These are phyloP conservation scores for Danielia oregonensis DNA, from an alignment of 805 yeast species.

Conservation along the genomic window DNA sequence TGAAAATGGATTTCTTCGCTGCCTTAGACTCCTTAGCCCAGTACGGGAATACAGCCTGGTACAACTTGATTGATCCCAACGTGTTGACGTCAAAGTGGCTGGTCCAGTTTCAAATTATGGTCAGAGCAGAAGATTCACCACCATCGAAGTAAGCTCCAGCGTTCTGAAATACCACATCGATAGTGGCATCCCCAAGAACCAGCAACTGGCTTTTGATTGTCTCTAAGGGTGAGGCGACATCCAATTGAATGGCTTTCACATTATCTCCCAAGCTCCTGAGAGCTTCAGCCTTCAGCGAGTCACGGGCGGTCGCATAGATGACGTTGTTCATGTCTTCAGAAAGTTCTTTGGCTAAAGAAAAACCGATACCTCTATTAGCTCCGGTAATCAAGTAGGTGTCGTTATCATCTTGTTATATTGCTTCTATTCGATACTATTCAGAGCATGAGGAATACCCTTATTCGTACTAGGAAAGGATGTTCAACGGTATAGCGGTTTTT, in stretches of 20 bases:
- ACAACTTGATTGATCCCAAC: constrained; percentile 24
- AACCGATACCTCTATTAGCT: constrained; percentile 42
- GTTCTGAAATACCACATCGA: constrained; percentile 23
- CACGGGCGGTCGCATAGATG: constrained; percentile 21
- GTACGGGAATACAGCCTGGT: constrained; percentile 25
- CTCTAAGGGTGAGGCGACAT: neutral
- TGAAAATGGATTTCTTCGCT: constrained; percentile 21
- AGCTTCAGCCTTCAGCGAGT: constrained; percentile 6
- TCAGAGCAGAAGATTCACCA: too few relatives aligned
- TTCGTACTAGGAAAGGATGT: too few relatives aligned
- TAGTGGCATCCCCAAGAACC: constrained; percentile 10
- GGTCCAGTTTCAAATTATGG: constrained; percentile 1
- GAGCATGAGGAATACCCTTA: too few relatives aligned
- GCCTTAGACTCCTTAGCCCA: constrained; percentile 14
- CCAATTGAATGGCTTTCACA: constrained; percentile 1
- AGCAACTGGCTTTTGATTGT: constrained; percentile 1
- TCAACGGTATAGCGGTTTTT: too few relatives aligned
- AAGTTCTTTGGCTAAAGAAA: constrained; percentile 24
- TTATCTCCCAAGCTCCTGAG: neutral
- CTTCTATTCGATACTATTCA: too few relatives aligned
- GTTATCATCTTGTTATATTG: neutral
- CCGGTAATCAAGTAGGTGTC: constrained; percentile 34
- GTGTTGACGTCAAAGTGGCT: constrained; percentile 22
- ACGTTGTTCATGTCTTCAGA: constrained; percentile 14
- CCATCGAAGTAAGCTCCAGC: constrained; percentile 21